Conservation (phyloP, 169 alveolate genomes). For the Amoebophrya sp. region DNA sequence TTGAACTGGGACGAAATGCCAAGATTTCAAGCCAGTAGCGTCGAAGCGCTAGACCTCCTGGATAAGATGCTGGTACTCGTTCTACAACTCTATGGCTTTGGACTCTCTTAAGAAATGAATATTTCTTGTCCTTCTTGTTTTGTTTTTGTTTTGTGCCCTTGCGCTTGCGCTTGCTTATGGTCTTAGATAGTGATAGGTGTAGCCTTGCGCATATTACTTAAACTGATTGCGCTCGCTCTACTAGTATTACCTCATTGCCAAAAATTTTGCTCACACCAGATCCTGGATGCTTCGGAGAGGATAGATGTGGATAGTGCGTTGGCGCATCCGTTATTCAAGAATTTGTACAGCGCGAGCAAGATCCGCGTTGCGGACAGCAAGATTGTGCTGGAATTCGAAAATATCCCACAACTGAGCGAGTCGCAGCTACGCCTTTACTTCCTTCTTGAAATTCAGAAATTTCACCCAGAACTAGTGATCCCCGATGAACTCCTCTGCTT, state of each 20-base stretch:
- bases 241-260: neutral
- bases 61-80: neutral
- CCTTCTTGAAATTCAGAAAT: neutral
- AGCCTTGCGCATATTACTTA: no score
- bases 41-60: neutral
- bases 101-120: neutral
- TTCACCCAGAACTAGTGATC: neutral
- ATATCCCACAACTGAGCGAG: neutral
- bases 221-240: neutral
- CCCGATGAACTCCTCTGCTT: neutral
- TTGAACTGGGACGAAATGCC: neutral
- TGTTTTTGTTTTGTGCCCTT: neutral
- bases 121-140: neutral
- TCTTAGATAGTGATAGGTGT: neutral
- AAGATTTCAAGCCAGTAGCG: neutral
- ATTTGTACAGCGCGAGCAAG: neutral
- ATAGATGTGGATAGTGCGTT: neutral
- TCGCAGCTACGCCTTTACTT: neutral
- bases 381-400: neutral
- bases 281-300: neutral
- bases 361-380: neutral
- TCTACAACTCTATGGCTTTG: neutral
- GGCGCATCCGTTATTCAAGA: neutral
- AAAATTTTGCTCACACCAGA: neutral
- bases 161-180: neutral